A percentile compares a stretch with the other conserved stretches of the same genome.
These are phyloP conservation scores for Dactylellina cionopaga DNA, from an alignment of 2,329 filamentous ascomycete genomes.

Conservation along the genomic window DNA sequence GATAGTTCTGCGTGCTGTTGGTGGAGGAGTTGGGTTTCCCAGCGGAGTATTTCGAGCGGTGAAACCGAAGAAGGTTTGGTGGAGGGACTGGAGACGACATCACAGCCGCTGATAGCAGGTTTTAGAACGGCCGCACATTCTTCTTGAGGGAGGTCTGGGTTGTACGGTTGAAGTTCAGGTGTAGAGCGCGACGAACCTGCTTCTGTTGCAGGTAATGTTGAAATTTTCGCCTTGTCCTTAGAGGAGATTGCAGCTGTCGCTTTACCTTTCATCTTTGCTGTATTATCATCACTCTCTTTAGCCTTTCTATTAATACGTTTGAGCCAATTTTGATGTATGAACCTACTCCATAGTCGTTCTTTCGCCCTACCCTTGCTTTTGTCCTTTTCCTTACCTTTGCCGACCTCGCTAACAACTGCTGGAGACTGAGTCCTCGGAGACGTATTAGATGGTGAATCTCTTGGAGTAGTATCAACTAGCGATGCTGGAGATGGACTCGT, in stretches of 20 bases:
- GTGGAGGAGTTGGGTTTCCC: constrained; percentile 44
- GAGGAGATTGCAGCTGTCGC: constrained; percentile 13
- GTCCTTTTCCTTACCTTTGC: background rate
- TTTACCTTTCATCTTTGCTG: constrained; percentile 38
- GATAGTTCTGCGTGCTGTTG: constrained; percentile 28
- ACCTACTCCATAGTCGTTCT: constrained; percentile 35
- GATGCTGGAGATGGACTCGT: background rate
- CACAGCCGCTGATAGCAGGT: background rate
- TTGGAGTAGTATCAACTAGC: background rate
- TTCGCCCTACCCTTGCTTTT: constrained; percentile 25
- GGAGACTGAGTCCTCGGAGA: background rate
- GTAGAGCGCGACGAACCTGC: background rate
- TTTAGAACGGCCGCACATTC: background rate
- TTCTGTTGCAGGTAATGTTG: background rate
- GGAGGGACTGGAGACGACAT: constrained; percentile 6
- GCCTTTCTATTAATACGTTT: background rate
- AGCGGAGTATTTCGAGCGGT: constrained; percentile 39
- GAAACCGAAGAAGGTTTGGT: background rate
- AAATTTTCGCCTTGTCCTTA: constrained; percentile 23
- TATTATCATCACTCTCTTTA: background rate
- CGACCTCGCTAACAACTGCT: background rate
- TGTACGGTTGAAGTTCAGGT: background rate
- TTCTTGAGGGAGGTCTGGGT: background rate
- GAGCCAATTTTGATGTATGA: background rate
- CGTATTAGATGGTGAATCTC: background rate